Base-by-base conservation (phyloP, 208 protist species). In the Phytomonas sp. region DNA sequence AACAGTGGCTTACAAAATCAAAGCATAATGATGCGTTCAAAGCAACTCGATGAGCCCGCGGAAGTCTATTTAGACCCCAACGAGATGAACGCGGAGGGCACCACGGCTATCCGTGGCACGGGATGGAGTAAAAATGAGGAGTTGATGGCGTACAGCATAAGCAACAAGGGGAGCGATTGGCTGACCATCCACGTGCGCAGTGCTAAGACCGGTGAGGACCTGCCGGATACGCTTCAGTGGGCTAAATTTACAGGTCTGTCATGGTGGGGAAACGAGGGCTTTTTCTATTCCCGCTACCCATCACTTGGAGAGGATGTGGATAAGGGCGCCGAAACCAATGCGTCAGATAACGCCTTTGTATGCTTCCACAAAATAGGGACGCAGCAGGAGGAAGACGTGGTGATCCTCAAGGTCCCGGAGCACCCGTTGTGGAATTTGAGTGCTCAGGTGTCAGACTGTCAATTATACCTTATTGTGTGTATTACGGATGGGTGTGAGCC, bases 1-100 rank as follows among this genome's bases (percentile, higher is more conserved):
- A 98, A 98, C 82, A 85, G 82, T 1, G 95, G 95, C 1, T 81
- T 97, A 72, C 93, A 97, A 82, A 97, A 97, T 66, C 88, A 95
- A 70, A 87, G 77, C 73, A 87, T 95, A 20, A 77, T 90, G 13
- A 89, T 88, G 80, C 71, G 82, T 33, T 60, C 75, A 6, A 76
- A 71, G 40, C 74, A 71, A 11, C 75, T 93, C 23, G 36, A 62
- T 3, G 72, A 36, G 15, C 40, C 71, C 26, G 64, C 77, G 7
- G 75, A 84, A 33, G 82, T 96, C 30, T 98, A 96, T 60, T 81
- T 98, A 15, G 92, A 98, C 82, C 89, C 90, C 9, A 98, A 98
- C 80, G 88, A 70, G 9, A 76, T 97, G 62, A 90, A 79, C 56
- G 76, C 60, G 20, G 94, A 98, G 73, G 94, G 94, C 56, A 98